A percentile compares a stretch with the other conserved stretches of the same genome.
phyloP scores from a whole-genome alignment of 169 alveolate species.

The Amoebophrya sp. region DNA sequence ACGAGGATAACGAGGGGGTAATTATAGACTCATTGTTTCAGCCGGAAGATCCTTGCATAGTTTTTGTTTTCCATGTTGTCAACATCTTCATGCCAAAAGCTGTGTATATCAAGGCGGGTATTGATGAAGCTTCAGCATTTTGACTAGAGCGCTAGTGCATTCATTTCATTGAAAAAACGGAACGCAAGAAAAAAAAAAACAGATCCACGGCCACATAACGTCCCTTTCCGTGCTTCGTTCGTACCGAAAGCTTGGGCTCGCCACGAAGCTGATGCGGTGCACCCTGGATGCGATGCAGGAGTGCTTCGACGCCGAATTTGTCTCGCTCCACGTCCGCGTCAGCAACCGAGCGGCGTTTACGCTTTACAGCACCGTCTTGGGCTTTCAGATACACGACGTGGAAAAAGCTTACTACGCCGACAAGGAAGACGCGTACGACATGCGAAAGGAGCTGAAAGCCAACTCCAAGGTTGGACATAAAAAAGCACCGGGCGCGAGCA shows the following conservation, averaged over 20 bases:
- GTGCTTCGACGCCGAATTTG: constrained; percentile 65
- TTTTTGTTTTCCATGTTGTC: too few species aligned
- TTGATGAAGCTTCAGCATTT: too few species aligned
- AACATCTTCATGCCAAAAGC: too few species aligned
- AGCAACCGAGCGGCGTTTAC: constrained; percentile 79
- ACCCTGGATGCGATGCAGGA: constrained; percentile 65
- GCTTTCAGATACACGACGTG: constrained; percentile 35
- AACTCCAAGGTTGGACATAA: not conserved
- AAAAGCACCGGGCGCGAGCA: not conserved
- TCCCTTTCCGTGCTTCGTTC: constrained; percentile 73
- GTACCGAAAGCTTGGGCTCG: constrained; percentile 77
- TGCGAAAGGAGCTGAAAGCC: constrained; percentile 37
- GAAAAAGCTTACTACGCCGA: constrained; percentile 52
- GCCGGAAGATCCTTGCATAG: too few species aligned
- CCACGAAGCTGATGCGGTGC: constrained; percentile 61
- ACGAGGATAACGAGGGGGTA: not conserved
- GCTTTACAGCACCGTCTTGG: constrained; percentile 65
- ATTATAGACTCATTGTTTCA: not conserved
- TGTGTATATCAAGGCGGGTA: too few species aligned
- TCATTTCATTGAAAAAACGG: too few species aligned
- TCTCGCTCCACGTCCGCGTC: constrained; percentile 76
- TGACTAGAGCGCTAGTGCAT: too few species aligned
- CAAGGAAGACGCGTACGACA: constrained; percentile 53
- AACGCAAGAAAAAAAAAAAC: too few species aligned
- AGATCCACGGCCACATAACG: constrained; percentile 69